Base-by-base conservation (phyloP, 2,329 filamentous ascomycete genomes). In the Thelonectria blattea region DNA sequence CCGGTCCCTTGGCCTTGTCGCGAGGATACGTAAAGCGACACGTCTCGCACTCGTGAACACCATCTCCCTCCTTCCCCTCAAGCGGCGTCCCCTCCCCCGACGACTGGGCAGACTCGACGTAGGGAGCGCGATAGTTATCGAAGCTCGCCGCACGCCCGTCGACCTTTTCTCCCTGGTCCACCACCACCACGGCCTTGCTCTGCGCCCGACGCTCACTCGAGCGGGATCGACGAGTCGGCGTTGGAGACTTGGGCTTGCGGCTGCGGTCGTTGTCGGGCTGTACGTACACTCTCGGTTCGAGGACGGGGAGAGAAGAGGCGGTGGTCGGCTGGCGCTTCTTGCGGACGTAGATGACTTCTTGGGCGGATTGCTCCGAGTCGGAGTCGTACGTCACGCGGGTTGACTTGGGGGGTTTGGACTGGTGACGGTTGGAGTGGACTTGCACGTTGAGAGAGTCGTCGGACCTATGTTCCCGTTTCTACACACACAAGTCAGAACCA, bases 141-240 rank as follows among this genome's bases (percentile, higher is more conserved):
- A 46, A 20, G 10, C 15, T 20, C 34, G 52, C 56, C 11, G 14
- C 14, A 8, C 47, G 32, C 20, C 24, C 22, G 7, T 17, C 53
- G 2, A 63, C 57, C 37, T 69, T 24, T 24, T 24, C 22, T 24
- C 6, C 22, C 6, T 24, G 66, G 14, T 15, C 2, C 1, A 8
- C 24, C 3, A 37, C 18, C 3, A 18, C 30, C 17, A n/a, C n/a
- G n/a, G 65, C 58, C 11, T 63, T 64, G 22, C 74, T 62, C 45
- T 74, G 66, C 18, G 68, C 70, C 52, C 73, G 67, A 11, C 74
- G 72, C 15, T 68, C 65, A 22, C 68, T 65, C 24, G 74, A 72
- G 27, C 72, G 68, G 30, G 62, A 46, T 15, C 46, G 65, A 18
- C 73, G 68, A 11, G 64, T 61, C 4, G 71, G 67, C 5, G 27